phyloP scores from a whole-genome alignment of 768 basidiomycete genomes.

The Brasilioporus rufonigricans region DNA sequence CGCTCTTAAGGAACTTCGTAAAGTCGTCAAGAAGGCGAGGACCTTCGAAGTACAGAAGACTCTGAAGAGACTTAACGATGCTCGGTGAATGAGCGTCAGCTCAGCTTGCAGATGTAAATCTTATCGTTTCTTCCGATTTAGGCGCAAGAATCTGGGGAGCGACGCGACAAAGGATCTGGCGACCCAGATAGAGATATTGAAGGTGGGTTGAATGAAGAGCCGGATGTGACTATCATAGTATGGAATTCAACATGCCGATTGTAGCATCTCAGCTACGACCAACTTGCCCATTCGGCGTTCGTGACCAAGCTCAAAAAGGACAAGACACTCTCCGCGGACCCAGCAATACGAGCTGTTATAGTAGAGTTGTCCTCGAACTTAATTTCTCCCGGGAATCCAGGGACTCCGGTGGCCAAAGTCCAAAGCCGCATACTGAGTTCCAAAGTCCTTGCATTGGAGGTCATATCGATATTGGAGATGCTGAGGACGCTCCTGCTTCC shows the following conservation, averaged over 20 bases:
- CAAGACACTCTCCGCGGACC: slow-evolving; percentile 49
- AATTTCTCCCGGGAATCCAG: slow-evolving; percentile 35
- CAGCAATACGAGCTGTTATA: slow-evolving; percentile 45
- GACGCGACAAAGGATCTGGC: slow-evolving; percentile 50
- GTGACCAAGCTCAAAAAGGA: slow-evolving; percentile 75
- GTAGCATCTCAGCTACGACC: slow-evolving; percentile 58
- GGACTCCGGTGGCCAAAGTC: slow-evolving; percentile 53
- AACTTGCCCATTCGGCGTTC: slow-evolving; percentile 63
- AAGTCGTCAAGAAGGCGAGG: slow-evolving; percentile 78
- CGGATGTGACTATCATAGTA: not conserved
- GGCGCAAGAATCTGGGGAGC: slow-evolving; percentile 39
- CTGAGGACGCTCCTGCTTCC: slow-evolving; percentile 45
- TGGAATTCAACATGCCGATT: not conserved
- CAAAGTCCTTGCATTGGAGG: slow-evolving; percentile 63
- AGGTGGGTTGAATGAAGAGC: slow-evolving; percentile 44
- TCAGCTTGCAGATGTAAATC: not conserved
- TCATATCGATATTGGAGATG: slow-evolving; percentile 49
- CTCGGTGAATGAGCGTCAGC: slow-evolving; percentile 48
- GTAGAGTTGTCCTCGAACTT: slow-evolving; percentile 41
- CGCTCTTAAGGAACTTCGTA: slow-evolving; percentile 66
- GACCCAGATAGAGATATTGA: slow-evolving; percentile 57
- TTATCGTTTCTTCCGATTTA: slow-evolving; percentile 8
- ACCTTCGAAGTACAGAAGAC: slow-evolving; percentile 77
- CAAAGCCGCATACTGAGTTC: slow-evolving; percentile 75
- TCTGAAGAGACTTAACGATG: slow-evolving; percentile 76